Conservation (phyloP, 1,139 yeast genomes). For the Groenewaldozyma sp. region DNA sequence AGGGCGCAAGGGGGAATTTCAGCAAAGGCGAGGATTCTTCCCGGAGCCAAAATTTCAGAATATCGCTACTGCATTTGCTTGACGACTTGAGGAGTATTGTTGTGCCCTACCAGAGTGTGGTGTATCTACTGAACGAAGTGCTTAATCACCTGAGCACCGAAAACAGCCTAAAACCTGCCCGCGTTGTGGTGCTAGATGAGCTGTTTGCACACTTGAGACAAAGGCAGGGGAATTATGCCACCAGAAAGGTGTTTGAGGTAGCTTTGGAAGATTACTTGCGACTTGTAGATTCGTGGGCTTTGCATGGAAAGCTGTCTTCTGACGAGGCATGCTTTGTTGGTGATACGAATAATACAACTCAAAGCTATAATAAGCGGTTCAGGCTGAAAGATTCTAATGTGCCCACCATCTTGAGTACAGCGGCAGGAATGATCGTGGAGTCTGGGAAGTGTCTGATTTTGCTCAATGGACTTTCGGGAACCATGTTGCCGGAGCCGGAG, state of each 20-base stretch:
- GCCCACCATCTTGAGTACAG: too few relatives aligned
- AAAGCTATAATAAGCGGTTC: slow-evolving; percentile 5
- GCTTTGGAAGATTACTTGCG: slow-evolving; percentile 12
- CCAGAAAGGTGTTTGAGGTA: slow-evolving; percentile 7
- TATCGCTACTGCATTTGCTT: slow-evolving; percentile 10
- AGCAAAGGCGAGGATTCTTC: background rate
- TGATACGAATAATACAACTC: too few relatives aligned
- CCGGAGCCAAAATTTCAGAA: too few relatives aligned
- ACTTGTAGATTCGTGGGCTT: slow-evolving; percentile 3
- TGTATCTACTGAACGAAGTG: slow-evolving; percentile 8
- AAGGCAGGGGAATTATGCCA: background rate
- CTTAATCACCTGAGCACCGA: slow-evolving; percentile 1
- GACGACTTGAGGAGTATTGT: slow-evolving; percentile 6
- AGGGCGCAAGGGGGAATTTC: background rate
- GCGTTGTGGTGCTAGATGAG: slow-evolving; percentile 11
- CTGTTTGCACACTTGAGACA: slow-evolving; percentile 9
- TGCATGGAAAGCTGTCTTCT: slow-evolving; percentile 1
- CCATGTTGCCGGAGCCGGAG: too few relatives aligned
- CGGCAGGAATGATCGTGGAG: slow-evolving; percentile 1
- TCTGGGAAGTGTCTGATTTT: slow-evolving; percentile 5
- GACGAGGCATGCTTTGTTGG: too few relatives aligned
- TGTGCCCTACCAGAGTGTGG: slow-evolving; percentile 10
- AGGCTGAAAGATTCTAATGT: background rate
- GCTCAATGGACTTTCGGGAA: background rate
- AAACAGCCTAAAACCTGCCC: background rate